Percentiles rank a stretch among this genome's conserved stretches.
These are phyloP conservation scores for Exobasidium cylindrosporum DNA, from an alignment of 1,284 basidiomycete genomes.

Conservation along the genomic window DNA sequence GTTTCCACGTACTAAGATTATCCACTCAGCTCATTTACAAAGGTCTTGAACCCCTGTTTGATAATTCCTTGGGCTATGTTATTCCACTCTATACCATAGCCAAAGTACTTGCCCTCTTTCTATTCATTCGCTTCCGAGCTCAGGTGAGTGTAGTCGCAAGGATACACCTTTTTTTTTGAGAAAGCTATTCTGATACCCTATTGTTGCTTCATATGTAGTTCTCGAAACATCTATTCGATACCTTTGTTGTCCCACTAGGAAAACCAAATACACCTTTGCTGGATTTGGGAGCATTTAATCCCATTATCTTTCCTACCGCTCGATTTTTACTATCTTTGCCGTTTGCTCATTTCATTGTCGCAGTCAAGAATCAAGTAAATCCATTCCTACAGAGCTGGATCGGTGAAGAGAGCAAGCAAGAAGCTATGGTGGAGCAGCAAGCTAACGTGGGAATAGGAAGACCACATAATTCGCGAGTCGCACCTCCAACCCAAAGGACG, in stretches of 20 bases:
- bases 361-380: slow-evolving; percentile 1
- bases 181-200: no score
- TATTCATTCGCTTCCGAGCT: slow-evolving; percentile 7
- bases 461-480: not conserved
- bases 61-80: slow-evolving; percentile 9
- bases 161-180: no score
- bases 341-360: slow-evolving; percentile 2
- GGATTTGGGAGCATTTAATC: not conserved
- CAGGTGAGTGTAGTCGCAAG: slow-evolving; percentile 7
- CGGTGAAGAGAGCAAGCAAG: not conserved
- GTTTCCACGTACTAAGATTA: no score
- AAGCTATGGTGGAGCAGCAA: not conserved
- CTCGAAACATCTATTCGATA: slow-evolving; percentile 2
- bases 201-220: not conserved
- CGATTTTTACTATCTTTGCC: slow-evolving; percentile 9
- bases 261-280: slow-evolving; percentile 5
- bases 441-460: not conserved
- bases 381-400: not conserved
- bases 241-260: slow-evolving; percentile 3
- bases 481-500: not conserved
- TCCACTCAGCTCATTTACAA: not conserved
- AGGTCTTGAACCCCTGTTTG: slow-evolving; percentile 6
- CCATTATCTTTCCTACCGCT: slow-evolving; percentile 1
- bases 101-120: slow-evolving; percentile 4
- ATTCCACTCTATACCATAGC: not conserved